Evolutionary conservation across 1,284 basidiomycete species (phyloP).

Genomic region (Apiotrichum brassicae): DNA sequence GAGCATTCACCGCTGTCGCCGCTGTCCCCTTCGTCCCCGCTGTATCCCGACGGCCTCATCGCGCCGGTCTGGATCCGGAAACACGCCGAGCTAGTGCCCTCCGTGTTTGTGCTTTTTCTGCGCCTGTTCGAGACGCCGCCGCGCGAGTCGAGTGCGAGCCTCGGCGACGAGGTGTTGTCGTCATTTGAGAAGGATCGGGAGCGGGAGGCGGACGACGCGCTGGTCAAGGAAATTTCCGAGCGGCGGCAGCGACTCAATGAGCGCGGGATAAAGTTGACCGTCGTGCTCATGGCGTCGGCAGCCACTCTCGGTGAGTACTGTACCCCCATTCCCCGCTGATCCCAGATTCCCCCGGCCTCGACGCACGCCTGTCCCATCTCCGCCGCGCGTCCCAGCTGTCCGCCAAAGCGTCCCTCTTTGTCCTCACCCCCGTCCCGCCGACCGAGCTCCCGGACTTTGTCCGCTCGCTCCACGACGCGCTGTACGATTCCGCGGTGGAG

Average conservation of each 20-base stretch:
- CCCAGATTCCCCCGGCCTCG: conserved; percentile 73
- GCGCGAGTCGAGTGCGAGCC: conserved; percentile 16
- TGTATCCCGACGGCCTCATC: conserved; percentile 89
- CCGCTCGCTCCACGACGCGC: conserved; percentile 70
- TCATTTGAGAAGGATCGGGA: conserved; percentile 55
- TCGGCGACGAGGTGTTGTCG: conserved; percentile 16
- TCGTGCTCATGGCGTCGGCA: conserved; percentile 84
- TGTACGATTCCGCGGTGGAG: conserved; percentile 80
- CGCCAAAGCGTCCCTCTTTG: conserved; percentile 84
- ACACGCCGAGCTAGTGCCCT: conserved; percentile 81
- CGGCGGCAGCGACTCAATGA: conserved; percentile 73
- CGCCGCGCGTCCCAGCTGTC: conserved; percentile 81
- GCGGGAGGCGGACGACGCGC: conserved; percentile 61
- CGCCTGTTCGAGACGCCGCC: conserved; percentile 63
- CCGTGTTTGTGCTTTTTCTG: conserved; percentile 85
- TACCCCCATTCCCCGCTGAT: too few relatives aligned
- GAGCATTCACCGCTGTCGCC: conserved; percentile 84
- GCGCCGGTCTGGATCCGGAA: conserved; percentile 97
- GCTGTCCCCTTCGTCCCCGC: conserved; percentile 73
- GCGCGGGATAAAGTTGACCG: conserved; percentile 85
- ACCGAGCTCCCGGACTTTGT: conserved; percentile 80
- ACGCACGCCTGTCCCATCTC: conserved; percentile 74
- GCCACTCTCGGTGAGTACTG: conserved; percentile 64
- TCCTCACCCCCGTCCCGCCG: conserved; percentile 79
- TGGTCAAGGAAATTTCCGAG: conserved; percentile 69